Conservation (phyloP, 2,329 filamentous ascomycete species). For the Colletotrichum tanaceti region DNA sequence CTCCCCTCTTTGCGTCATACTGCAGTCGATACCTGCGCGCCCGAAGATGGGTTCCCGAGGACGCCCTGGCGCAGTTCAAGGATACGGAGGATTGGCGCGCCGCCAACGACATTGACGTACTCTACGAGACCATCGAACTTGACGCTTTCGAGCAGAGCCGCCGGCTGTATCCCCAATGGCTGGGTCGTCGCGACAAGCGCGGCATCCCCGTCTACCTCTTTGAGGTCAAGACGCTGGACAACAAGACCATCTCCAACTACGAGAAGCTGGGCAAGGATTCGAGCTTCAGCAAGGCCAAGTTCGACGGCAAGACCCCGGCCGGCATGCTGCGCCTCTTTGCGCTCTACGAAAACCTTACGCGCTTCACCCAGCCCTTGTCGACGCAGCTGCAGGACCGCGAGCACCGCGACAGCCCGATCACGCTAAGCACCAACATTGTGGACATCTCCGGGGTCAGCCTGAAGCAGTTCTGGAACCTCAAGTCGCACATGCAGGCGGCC, state of each 20-base stretch:
- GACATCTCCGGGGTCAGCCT: slow-evolving; percentile 89
- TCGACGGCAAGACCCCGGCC: slow-evolving; percentile 74
- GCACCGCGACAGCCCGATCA: slow-evolving; percentile 84
- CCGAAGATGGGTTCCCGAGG: slow-evolving; percentile 80
- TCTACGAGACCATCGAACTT: slow-evolving; percentile 89
- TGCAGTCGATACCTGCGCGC: slow-evolving; percentile 87
- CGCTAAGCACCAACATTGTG: slow-evolving; percentile 93
- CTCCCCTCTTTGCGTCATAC: slow-evolving; percentile 5
- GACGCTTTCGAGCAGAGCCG: slow-evolving; percentile 85
- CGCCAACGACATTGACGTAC: slow-evolving; percentile 78
- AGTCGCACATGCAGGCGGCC: slow-evolving; percentile 92
- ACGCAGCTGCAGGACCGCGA: slow-evolving; percentile 79
- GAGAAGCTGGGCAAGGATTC: slow-evolving; percentile 72
- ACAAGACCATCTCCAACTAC: slow-evolving; percentile 83
- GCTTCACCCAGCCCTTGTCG: slow-evolving; percentile 87
- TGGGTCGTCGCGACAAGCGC: slow-evolving; percentile 86
- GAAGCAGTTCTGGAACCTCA: slow-evolving; percentile 96
- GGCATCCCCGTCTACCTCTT: slow-evolving; percentile 94
- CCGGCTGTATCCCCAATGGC: slow-evolving; percentile 94
- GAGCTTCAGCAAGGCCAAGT: slow-evolving; percentile 69
- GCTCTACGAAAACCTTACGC: slow-evolving; percentile 90
- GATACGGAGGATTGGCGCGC: slow-evolving; percentile 90
- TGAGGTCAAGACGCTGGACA: slow-evolving; percentile 85
- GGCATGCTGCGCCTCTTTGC: slow-evolving; percentile 90
- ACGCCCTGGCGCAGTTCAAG: slow-evolving; percentile 85